phyloP scores from a whole-genome alignment of 208 protist genomes.

The Borovskyia barvae region DNA sequence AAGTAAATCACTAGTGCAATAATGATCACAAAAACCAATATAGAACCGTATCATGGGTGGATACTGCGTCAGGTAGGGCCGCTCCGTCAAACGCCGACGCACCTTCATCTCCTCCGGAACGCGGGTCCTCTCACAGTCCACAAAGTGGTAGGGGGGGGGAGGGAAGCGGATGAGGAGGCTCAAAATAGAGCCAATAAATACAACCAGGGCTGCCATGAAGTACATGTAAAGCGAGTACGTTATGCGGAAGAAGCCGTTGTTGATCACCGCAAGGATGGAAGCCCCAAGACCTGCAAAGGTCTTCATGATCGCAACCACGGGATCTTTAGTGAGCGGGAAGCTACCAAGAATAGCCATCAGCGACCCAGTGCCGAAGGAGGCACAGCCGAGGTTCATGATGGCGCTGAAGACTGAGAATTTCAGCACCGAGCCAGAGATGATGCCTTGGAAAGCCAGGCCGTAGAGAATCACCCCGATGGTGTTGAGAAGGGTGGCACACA shows the following conservation, averaged over 20 bases:
- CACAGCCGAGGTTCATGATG: slow-evolving; percentile 55
- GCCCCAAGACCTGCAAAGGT: slow-evolving; percentile 50
- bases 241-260: slow-evolving; percentile 46
- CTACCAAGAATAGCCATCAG: slow-evolving; percentile 61
- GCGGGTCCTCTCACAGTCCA: slow-evolving; percentile 26
- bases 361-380: slow-evolving; percentile 54
- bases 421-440: slow-evolving; percentile 29
- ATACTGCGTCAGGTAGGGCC: slow-evolving; percentile 56
- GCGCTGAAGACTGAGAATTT: slow-evolving; percentile 50
- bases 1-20: slow-evolving; percentile 39
- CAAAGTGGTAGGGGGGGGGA: slow-evolving; percentile 49
- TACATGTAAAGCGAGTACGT: slow-evolving; percentile 53
- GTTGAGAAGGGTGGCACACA: slow-evolving; percentile 21
- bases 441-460: slow-evolving; percentile 48
- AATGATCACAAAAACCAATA: slow-evolving; percentile 41
- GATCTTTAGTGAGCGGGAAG: slow-evolving; percentile 51
- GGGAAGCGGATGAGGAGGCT: slow-evolving; percentile 41
- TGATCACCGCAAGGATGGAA: slow-evolving; percentile 37
- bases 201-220: slow-evolving; percentile 38
- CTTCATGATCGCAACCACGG: slow-evolving; percentile 55
- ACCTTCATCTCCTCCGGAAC: slow-evolving; percentile 22
- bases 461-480: slow-evolving; percentile 46
- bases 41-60: slow-evolving; percentile 45
- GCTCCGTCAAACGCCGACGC: slow-evolving; percentile 48
- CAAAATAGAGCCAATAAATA: slow-evolving; percentile 26